Evolutionary conservation across 2,329 filamentous ascomycete species (phyloP), one percentile per base, ranked within the genome.

Genomic region (Ophiostoma montium): DNA sequence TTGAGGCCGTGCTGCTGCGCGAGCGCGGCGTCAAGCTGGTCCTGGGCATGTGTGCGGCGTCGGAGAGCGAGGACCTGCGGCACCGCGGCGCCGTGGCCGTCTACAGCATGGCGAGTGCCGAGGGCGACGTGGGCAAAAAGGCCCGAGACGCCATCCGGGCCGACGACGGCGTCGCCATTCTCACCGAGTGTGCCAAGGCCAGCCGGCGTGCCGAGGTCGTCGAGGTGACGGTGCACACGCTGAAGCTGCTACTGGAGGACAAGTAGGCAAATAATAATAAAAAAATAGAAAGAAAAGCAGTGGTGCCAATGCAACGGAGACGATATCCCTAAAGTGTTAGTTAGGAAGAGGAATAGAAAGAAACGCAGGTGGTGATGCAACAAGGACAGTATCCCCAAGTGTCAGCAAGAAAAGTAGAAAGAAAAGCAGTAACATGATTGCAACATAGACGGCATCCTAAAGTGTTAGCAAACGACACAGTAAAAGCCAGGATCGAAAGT

Each of bases 21-120:
- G 78, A 86, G 5, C 74, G 83, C 13, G 87, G 86, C 1, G 72
- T 92, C 4, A 72, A 80, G 53, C 77, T 86, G n/a, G 58, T 96
- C n/a, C 64, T 98, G n/a, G 78, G 73, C 0, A 66, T 96, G 60
- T 94, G 87, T 59, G 69, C 70, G 15, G 87, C 95, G 54, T 87
- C 95, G 55, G 76, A 84, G 6, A 74, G 73, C 48, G 81, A 84
- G 57, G 78, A 82, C 50, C 60, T 89, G 51, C 69, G 78, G 46
- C 78, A 82, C 60, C 70, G 92, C 8, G 92, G 87, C 0, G 76
- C 84, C 1, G 86, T 90, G 23, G 78, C 82, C 50, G 62, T 92
- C 15, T 71, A 78, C 53, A 94, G 94, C 61, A 69, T 95, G 60
- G 70, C 70, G 11, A 75, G 76, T 19, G 45, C 32, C 4, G 78